Base-by-base conservation (phyloP, 306 rosid species). In the Pterocarpus macrocarpus region DNA sequence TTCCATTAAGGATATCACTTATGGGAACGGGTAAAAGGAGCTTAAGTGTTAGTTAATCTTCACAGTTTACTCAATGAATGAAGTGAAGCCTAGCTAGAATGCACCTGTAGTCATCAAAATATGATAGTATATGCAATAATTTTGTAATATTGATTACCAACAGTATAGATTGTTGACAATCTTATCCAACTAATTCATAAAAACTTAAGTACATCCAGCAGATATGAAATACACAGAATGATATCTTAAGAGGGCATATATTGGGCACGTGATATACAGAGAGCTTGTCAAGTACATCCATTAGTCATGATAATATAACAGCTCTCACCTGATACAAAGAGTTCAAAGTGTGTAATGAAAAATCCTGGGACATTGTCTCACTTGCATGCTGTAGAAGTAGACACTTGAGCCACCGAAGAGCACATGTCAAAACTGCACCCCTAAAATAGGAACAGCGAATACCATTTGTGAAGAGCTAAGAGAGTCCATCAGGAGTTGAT, bases 351-450 rank as follows among this genome's bases (percentile, higher is more conserved):
- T 22, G 28, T 22, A 22, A 22, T 22, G 28, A 22, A 22, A 22
- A 22, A 22, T 22, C 28, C 28, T 22, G 28, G 28, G 28, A 22
- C 28, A 22, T 22, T 22, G 28, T 22, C 28, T 1, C 28, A 22
- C 28, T 22, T 22, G 87, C 81, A 22, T 73, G 97, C 77, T 87
- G 90, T 57, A 93, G 86, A 77, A 88, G 90, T 34, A 93, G 81
- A 84, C 80, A 78, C 85, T 86, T 86, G 35, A 90, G 81, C 97
- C 97, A 91, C 28, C 93, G 92, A 82, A 91, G 90, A 6, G 91
- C 90, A 66, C 93, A 88, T 39, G 78, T 86, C 88, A 93, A 82
- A 80, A 90, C 82, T 63, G 97, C 93, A 62, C 97, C 97, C 81
- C 89, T 90, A 52, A 73, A 79, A 11, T 11, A n/a, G 38, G 34